Conservation (phyloP, 1,139 yeast genomes). For the Yamadazyma membranifaciens region DNA sequence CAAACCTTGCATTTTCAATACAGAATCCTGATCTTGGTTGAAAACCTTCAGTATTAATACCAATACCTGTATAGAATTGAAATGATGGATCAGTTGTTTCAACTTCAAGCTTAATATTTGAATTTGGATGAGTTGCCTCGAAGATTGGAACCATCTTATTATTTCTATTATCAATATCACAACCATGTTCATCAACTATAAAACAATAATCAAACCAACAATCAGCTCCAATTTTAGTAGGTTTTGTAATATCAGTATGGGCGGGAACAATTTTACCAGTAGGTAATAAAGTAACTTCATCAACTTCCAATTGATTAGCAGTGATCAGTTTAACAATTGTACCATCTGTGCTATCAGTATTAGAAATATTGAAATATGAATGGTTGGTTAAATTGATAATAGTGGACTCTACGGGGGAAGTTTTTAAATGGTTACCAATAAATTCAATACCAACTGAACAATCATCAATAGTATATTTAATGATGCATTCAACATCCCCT, state of each 20-base stretch:
- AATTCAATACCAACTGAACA: slow-evolving; percentile 44
- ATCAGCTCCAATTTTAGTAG: slow-evolving; percentile 21
- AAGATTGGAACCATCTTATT: slow-evolving; percentile 34
- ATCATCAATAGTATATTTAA: slow-evolving; percentile 39
- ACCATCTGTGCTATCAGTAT: slow-evolving; percentile 30
- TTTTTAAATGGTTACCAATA: slow-evolving; percentile 40
- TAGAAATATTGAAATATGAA: slow-evolving; percentile 51
- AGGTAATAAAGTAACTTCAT: slow-evolving; percentile 37
- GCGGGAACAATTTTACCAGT: slow-evolving; percentile 46
- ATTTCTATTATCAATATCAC: slow-evolving; percentile 43
- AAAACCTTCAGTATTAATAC: slow-evolving; percentile 38
- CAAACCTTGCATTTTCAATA: slow-evolving; percentile 61
- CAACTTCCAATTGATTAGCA: slow-evolving; percentile 37
- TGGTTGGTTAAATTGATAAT: slow-evolving; percentile 64
- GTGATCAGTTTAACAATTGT: slow-evolving; percentile 29
- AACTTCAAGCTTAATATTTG: slow-evolving; percentile 42
- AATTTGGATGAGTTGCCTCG: slow-evolving; percentile 48
- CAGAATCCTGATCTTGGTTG: slow-evolving; percentile 58
- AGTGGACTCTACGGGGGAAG: slow-evolving; percentile 42
- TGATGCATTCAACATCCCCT: slow-evolving; percentile 44
- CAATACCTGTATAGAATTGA: slow-evolving; percentile 67
- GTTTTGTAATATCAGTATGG: slow-evolving; percentile 21
- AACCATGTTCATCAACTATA: slow-evolving; percentile 33
- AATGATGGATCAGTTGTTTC: slow-evolving; percentile 65
- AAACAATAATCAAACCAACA: slow-evolving; percentile 52